Percentiles rank a stretch among this genome's conserved stretches.
Evolutionary conservation across 2,329 filamentous ascomycete species (phyloP).

Genomic region (Bipolaris oryzae): DNA sequence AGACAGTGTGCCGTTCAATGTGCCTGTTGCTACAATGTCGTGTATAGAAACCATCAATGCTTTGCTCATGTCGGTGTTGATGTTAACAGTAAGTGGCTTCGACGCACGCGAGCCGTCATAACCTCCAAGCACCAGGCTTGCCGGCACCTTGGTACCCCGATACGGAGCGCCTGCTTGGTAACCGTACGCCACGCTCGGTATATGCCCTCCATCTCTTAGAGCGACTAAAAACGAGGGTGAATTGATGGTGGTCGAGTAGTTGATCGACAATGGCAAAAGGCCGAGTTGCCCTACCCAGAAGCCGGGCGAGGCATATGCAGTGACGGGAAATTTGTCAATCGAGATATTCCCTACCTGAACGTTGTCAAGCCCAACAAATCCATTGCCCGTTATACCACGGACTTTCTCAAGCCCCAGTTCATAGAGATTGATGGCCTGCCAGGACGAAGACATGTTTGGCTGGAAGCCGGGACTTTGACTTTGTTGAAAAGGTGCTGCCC

Average conservation of each 20-base stretch:
- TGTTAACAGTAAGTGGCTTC: neutral
- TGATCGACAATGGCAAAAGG: neutral
- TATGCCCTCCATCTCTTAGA: neutral
- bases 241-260: neutral
- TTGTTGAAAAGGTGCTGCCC: neutral
- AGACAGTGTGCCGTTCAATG: neutral
- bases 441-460: slow-evolving; percentile 7
- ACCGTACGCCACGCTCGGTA: neutral
- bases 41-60: neutral
- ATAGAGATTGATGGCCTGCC: neutral
- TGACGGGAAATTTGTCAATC: neutral
- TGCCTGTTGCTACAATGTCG: neutral
- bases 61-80: neutral
- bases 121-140: slow-evolving; percentile 2
- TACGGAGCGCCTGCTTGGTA: slow-evolving; percentile 4
- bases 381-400: neutral
- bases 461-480: slow-evolving; percentile 3
- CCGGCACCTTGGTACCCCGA: neutral
- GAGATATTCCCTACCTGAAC: neutral
- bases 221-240: neutral
- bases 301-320: slow-evolving; percentile 1
- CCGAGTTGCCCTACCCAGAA: slow-evolving; percentile 3
- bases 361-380: neutral
- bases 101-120: neutral
- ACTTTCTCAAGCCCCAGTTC: neutral